Base-by-base conservation (phyloP, 352 stramenopile genomes). In the Globisporangium perplexum region DNA sequence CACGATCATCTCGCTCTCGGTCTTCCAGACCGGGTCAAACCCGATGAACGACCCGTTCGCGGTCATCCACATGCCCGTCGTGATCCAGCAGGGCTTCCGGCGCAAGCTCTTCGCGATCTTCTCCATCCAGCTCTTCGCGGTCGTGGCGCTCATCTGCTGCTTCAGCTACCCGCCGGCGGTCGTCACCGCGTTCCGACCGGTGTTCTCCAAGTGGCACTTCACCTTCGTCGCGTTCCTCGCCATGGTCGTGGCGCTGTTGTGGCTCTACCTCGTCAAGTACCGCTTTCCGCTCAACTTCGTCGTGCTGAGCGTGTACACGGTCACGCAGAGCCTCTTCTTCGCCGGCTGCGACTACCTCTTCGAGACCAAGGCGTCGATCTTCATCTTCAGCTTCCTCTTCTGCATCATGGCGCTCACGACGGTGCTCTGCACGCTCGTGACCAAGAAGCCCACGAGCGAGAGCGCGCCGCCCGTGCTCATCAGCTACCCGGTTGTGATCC, bases 181-280 rank as follows among this genome's bases (percentile, higher is more conserved):
- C 22, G 20, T 38, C 0, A 28, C 67, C 26, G 23, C 53, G 8
- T 77, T 86, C 49, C 18, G 70, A 39, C 26, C 28, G 0, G 55
- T 51, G 3, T 88, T 88, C 49, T 42, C 12, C 44, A 64, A 76
- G 44, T 83, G 76, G 71, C 60, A 83, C 20, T 75, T 77, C 52
- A 61, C 83, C 23, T 73, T 83, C 41, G 59, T 66, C 28, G 70
- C 72, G 30, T 85, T 84, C 55, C 49, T 74, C 7, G 43, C 65
- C 51, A 72, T 87, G 63, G 66, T 90, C 30, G 48, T 80, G 17
- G 61, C 68, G n/a, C 52, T 88, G 47, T 41, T 88, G 26, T 76
- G 66, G 65, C 68, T 90, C n/a, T 88, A 90, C 63, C 59, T 86
- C 20, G 68, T 87, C 65, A 88, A 88, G 63, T 86, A 87, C 59